Percentiles rank a stretch among this genome's conserved stretches.
Evolutionary conservation across 148 eudicot genomes (phyloP).

Genomic region (Rheum nobile): DNA sequence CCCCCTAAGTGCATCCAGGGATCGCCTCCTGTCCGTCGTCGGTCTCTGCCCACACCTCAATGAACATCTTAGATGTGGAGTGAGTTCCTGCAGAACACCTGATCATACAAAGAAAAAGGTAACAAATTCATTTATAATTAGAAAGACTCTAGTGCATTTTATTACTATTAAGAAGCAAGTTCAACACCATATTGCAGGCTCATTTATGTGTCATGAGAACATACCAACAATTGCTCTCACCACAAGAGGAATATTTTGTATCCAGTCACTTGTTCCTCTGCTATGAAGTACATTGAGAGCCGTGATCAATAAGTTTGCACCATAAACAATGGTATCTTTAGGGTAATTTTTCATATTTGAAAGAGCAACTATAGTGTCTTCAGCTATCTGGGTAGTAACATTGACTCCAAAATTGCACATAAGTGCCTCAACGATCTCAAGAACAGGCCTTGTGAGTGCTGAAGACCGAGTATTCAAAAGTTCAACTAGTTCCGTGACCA

Average conservation of each 20-base stretch:
- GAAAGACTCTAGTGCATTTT: neutral
- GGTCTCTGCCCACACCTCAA: no score
- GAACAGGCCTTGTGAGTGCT: slow-evolving; percentile 40
- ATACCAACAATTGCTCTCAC: slow-evolving; percentile 50
- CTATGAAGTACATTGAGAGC: slow-evolving; percentile 41
- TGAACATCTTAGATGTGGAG: no score
- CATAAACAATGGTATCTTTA: slow-evolving; percentile 40
- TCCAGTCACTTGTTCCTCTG: slow-evolving; percentile 34
- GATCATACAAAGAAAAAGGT: slow-evolving; percentile 8
- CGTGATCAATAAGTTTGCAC: slow-evolving; percentile 42
- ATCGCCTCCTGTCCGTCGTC: no score
- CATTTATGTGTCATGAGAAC: slow-evolving; percentile 2
- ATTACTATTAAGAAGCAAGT: neutral
- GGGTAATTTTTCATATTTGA: slow-evolving; percentile 32
- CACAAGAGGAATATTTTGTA: slow-evolving; percentile 24
- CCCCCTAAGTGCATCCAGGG: no score
- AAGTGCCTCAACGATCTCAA: slow-evolving; percentile 46
- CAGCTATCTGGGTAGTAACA: slow-evolving; percentile 24
- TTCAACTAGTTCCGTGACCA: slow-evolving; percentile 35
- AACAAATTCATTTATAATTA: neutral
- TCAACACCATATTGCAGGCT: no score
- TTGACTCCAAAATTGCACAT: slow-evolving; percentile 31
- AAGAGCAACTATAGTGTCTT: slow-evolving; percentile 30
- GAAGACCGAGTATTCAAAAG: slow-evolving; percentile 36
- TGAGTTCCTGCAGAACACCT: slow-evolving; percentile 84